Base-by-base conservation (phyloP, 345 rosid genomes). In the Eucalyptus albens region DNA sequence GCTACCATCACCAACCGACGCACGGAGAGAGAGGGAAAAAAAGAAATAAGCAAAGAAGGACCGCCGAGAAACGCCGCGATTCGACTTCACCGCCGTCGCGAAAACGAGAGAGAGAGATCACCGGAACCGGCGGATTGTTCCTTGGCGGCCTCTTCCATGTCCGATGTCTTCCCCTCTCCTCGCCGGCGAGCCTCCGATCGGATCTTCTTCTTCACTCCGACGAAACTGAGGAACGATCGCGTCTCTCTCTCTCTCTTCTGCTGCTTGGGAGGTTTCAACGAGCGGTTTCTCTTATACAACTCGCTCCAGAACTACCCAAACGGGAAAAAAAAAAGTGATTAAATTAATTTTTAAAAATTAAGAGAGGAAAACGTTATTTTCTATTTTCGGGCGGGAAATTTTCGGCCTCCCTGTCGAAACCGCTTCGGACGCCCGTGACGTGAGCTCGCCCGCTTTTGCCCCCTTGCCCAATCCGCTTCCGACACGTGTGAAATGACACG, bases 91-190 rank as follows among this genome's bases (percentile, higher is more conserved):
- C 65, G 26, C 53, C 42, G 24, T 10, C 49, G 87, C 67, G 14
- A 26, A 9, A 88, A n/a, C 55, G 15, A n/a, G 33, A 31, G 44
- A 69, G 45, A 27, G 53, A 65, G 77, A 29, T 83, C 92, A 95
- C 98, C 97, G 77, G 94, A 89, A 94, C 91, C 91, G 88, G 88
- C 91, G 88, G 91, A 88, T 44, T 93, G 94, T 89, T 96, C 96
- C 89, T 90, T 88, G 89, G 86, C 82, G 55, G 91, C 88, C 50
- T 93, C 95, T 85, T 94, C 95, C 96, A 94, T 94, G 33, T 49
- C 88, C 9, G 50, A 42, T 0, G 42, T 40, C 82, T 69, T 7
- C 40, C 83, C 0, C 83, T 37, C 47, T 72, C 42, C 83, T 37
- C 47, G 12, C 45, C 27, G 83, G 15, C 83, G 47, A 72, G 45